Evolutionary conservation across 345 rosid species (phyloP), one percentile per base, ranked within the genome.

Genomic region (Adansonia digitata): DNA sequence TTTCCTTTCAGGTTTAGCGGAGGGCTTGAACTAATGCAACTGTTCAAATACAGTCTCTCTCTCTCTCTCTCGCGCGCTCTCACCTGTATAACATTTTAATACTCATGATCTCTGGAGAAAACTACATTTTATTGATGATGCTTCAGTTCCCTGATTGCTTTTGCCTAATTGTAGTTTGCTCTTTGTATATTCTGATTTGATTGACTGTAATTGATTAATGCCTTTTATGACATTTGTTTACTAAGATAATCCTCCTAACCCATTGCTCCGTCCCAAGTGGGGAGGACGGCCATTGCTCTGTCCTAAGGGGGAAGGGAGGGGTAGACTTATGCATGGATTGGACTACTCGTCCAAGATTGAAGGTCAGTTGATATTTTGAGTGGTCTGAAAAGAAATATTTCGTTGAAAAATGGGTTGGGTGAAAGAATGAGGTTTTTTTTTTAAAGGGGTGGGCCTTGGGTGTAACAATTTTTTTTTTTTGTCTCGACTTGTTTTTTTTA

Each of bases 1-100:
- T 77, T 71, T 91, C 82, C 72, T 24, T 35, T 84, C 82, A 17
- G 94, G 96, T 53, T 78, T 78, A 71, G 77, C 91, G 66, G 93
- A 85, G 79, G 83, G 91, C 77, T 85, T 95, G 87, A 89, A 90
- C 83, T 87, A 83, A 81, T 73, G 72, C 56, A 69, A 82, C 66
- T 81, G 87, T 71, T 88, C 91, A 59, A 90, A 93, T 81, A 80
- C 75, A 1, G 96, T 84, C 79, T 84, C 81, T 51, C 77, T 89
- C 81, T 56, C 79, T 90, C 29, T 83, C 79, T 84, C 81, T 51
- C 77, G 89, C 81, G 52, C 79, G 88, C 29, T 83, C 87, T 51
- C 18, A 13, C 89, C 94, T 39, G 77, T 82, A 45, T 89, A 83
- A 91, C 53, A 37, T 52, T 43, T 68, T 26, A 8, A 43, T 45